These are phyloP conservation scores for Nyssa sinensis DNA, from an alignment of 148 eudicot species.

Conservation along the genomic window DNA sequence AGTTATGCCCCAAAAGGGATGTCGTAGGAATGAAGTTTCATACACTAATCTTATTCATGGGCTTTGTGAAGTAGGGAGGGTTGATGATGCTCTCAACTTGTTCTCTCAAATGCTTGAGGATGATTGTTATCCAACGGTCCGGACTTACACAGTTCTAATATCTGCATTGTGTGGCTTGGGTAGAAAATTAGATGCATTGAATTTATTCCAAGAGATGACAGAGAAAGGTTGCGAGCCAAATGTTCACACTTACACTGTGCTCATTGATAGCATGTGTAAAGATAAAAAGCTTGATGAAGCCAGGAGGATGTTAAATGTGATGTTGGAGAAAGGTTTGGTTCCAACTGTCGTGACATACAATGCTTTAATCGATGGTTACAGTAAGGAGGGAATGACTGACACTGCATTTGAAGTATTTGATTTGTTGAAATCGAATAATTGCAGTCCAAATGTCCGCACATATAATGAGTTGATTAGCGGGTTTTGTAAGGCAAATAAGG, in stretches of 20 bases:
- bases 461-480: conserved; percentile 81
- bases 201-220: conserved; percentile 61
- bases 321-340: conserved; percentile 46
- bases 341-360: conserved; percentile 66
- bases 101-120: conserved; percentile 63
- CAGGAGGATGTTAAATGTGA: conserved; percentile 40
- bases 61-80: conserved; percentile 57
- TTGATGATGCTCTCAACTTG: conserved; percentile 62
- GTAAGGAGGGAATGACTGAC: conserved; percentile 63
- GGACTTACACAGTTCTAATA: conserved; percentile 71
- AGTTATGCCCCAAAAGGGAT: conserved; percentile 56
- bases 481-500: conserved; percentile 50
- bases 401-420: conserved; percentile 52
- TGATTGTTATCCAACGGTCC: conserved; percentile 60
- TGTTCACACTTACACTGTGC: conserved; percentile 71
- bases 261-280: conserved; percentile 60
- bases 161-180: conserved; percentile 54
- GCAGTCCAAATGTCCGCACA: conserved; percentile 63
- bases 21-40: conserved; percentile 75
- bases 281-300: conserved; percentile 61
- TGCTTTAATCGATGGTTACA: conserved; percentile 75
- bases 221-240: conserved; percentile 70
- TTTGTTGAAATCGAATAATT: conserved; percentile 55
- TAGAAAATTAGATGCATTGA: conserved; percentile 51
- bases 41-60: conserved; percentile 84